Percentiles rank a stretch among this genome's conserved stretches.
phyloP scores from a whole-genome alignment of 78 protist genomes.

The Dictyostelium discoideum region dicty_2.7 NC_007089.4:306001-306500 shows the following conservation, averaged over 20 bases:
- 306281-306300: not conserved
- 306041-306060: not conserved
- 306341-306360: not conserved
- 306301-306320: not conserved
- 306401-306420: too few relatives aligned
- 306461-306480: too few relatives aligned
- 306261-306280: not conserved
- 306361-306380: not conserved
- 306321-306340: not conserved
- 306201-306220: constrained; percentile 4
- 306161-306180: not conserved
- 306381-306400: not conserved
- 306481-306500: not conserved
- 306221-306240: not conserved
- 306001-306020: constrained; percentile 66
- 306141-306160: constrained; percentile 11
- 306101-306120: not conserved
- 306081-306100: not conserved
- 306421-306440: too few relatives aligned
- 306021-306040: constrained; percentile 63
- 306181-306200: not conserved
- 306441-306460: too few relatives aligned
- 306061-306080: not conserved
- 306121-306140: constrained; percentile 22
- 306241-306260: not conserved